phyloP scores from a whole-genome alignment of 441 rosid genomes.

The Eruca vesicaria region DNA sequence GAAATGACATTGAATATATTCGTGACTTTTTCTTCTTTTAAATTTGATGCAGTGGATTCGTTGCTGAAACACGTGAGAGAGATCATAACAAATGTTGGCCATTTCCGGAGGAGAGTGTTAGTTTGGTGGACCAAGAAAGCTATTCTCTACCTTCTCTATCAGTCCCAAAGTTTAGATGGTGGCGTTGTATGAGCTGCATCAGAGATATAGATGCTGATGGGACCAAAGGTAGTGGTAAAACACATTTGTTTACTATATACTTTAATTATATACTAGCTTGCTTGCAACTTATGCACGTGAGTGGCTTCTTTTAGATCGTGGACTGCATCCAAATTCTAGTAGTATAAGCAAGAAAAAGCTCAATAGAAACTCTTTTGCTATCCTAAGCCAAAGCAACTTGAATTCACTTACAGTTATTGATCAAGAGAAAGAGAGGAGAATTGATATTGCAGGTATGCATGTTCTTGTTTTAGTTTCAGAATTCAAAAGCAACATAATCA shows the following conservation, averaged over 20 bases:
- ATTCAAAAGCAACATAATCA: background rate
- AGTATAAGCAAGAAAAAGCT: slow-evolving; percentile 30
- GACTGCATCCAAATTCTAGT: slow-evolving; percentile 27
- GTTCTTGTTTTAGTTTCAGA: slow-evolving; percentile 18
- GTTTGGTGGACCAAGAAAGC: slow-evolving; percentile 38
- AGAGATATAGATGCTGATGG: slow-evolving; percentile 38
- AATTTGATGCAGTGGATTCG: slow-evolving; percentile 70
- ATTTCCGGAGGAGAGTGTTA: slow-evolving; percentile 48
- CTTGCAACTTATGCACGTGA: slow-evolving; percentile 4
- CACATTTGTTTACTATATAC: background rate
- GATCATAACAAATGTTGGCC: slow-evolving; percentile 77
- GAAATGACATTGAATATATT: slow-evolving; percentile 6
- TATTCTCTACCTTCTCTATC: slow-evolving; percentile 59
- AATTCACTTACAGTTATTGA: slow-evolving; percentile 25
- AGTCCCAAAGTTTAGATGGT: slow-evolving; percentile 71
- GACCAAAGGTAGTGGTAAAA: slow-evolving; percentile 19
- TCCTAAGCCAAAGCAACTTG: slow-evolving; percentile 27
- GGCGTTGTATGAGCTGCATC: slow-evolving; percentile 72
- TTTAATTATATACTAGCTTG: slow-evolving; percentile 8
- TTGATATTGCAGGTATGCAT: slow-evolving; percentile 44
- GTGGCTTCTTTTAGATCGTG: slow-evolving; percentile 35
- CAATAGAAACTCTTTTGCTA: slow-evolving; percentile 32
- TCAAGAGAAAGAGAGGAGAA: slow-evolving; percentile 37
- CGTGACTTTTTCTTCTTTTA: background rate
- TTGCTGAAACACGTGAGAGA: slow-evolving; percentile 64